phyloP scores from a whole-genome alignment of 305 asterid species.

The Salvia sclarea region DNA sequence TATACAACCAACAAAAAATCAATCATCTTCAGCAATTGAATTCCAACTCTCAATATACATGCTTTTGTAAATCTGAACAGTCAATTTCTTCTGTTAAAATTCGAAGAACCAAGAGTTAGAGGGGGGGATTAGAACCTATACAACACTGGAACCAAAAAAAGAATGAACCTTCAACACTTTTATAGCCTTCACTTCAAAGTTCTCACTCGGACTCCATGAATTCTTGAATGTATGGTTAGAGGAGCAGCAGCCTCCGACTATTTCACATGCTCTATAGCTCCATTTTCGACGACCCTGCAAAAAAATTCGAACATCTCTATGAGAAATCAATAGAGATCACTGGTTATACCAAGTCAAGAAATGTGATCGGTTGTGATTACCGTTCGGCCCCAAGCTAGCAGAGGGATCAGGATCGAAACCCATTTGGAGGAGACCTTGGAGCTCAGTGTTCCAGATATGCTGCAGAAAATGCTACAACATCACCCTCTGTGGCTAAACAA shows the following conservation, averaged over 20 bases:
- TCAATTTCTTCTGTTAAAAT: conserved; percentile 75
- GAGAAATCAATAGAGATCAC: not conserved
- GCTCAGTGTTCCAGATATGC: conserved; percentile 65
- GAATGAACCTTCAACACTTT: conserved; percentile 34
- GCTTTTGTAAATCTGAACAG: conserved; percentile 37
- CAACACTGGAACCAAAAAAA: conserved; percentile 37
- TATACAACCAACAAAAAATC: conserved; percentile 37
- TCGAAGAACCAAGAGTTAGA: conserved; percentile 70
- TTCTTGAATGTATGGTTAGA: conserved; percentile 33
- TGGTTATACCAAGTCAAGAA: not conserved
- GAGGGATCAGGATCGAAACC: conserved; percentile 64
- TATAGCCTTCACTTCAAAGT: conserved; percentile 34
- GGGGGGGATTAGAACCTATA: conserved; percentile 58
- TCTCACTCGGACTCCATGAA: conserved; percentile 36
- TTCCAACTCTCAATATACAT: conserved; percentile 42
- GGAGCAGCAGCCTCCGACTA: conserved; percentile 24
- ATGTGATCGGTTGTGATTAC: conserved; percentile 34
- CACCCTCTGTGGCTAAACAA: not conserved
- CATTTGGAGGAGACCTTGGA: conserved; percentile 57
- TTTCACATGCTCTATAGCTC: conserved; percentile 43
- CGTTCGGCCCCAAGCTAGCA: conserved; percentile 59
- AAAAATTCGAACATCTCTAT: not conserved
- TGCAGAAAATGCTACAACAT: conserved; percentile 30
- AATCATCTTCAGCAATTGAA: conserved; percentile 41
- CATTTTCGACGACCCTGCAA: conserved; percentile 53